Percentiles rank a stretch among this genome's conserved stretches.
Conservation (phyloP, 148 eudicot genomes). For the Euryodendron excelsum region DNA sequence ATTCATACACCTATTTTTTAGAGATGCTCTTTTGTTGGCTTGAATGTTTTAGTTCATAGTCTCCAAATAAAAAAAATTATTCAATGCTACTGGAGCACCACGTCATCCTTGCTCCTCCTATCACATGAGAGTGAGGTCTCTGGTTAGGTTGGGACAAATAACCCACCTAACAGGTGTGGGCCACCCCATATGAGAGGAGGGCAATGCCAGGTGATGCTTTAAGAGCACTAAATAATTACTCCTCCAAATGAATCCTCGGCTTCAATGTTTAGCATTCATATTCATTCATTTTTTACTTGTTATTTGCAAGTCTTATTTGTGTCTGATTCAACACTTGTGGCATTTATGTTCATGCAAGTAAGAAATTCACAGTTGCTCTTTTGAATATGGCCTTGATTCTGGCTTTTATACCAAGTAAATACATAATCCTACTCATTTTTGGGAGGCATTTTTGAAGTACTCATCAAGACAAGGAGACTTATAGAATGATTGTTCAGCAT, state of each 20-base stretch:
- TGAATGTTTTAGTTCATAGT: no score
- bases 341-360: constrained; percentile 58
- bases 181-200: no score
- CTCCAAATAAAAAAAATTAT: no score
- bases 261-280: neutral
- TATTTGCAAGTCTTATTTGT: neutral
- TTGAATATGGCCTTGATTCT: constrained; percentile 45
- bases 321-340: neutral
- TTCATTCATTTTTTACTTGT: neutral
- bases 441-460: constrained; percentile 70
- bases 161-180: no score
- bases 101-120: no score
- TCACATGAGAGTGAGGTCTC: no score
- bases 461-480: constrained; percentile 71
- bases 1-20: no score
- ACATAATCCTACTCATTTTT: constrained; percentile 45
- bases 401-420: constrained; percentile 59
- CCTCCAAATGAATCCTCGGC: neutral
- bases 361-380: constrained; percentile 55
- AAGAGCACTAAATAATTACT: no score
- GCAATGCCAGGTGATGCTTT: no score
- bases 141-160: no score
- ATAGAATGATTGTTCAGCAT: constrained; percentile 98
- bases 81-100: no score
- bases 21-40: no score